A percentile compares a stretch with the other conserved stretches of the same genome.
phyloP scores from a whole-genome alignment of 495 filamentous ascomycete species.

The Penicillium psychrofluorescens region DNA sequence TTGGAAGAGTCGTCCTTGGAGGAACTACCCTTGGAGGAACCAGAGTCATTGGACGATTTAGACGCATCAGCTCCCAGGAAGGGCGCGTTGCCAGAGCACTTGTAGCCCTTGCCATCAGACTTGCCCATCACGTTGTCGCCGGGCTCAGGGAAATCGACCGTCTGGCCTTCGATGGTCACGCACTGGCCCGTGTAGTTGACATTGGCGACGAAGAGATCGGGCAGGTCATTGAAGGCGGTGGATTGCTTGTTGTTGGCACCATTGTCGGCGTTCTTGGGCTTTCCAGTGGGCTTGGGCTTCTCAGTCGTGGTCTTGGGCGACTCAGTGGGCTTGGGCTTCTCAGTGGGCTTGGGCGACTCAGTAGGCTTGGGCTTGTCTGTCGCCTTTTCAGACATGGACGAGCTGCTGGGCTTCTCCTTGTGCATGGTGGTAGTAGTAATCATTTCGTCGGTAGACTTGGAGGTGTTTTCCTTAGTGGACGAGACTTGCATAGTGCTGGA shows the following conservation, averaged over 20 bases:
- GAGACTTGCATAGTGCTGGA: too few relatives aligned
- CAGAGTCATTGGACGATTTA: neutral
- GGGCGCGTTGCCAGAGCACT: conserved; percentile 16
- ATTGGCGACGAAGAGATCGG: conserved; percentile 55
- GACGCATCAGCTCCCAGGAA: conserved; percentile 9
- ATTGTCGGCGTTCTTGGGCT: neutral
- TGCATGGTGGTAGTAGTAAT: neutral
- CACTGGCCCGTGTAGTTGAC: conserved; percentile 30
- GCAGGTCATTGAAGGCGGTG: conserved; percentile 19
- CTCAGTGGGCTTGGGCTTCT: neutral
- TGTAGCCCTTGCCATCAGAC: conserved; percentile 16
- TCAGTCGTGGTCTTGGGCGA: too few relatives aligned
- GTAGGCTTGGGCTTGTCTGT: neutral
- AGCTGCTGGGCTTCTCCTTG: too few relatives aligned
- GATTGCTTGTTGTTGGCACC: neutral
- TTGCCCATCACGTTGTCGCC: conserved; percentile 16
- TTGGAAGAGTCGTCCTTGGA: neutral
- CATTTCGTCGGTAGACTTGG: neutral
- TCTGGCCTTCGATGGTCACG: conserved; percentile 20
- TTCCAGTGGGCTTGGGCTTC: neutral
- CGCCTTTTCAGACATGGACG: too few relatives aligned
- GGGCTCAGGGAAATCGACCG: conserved; percentile 22
- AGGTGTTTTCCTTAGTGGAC: too few relatives aligned
- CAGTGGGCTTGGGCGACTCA: neutral
- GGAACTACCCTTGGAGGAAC: too few relatives aligned